These are phyloP conservation scores for Geotrichum aggregatum DNA, from an alignment of 1,139 yeast species.

Conservation along the genomic window DNA sequence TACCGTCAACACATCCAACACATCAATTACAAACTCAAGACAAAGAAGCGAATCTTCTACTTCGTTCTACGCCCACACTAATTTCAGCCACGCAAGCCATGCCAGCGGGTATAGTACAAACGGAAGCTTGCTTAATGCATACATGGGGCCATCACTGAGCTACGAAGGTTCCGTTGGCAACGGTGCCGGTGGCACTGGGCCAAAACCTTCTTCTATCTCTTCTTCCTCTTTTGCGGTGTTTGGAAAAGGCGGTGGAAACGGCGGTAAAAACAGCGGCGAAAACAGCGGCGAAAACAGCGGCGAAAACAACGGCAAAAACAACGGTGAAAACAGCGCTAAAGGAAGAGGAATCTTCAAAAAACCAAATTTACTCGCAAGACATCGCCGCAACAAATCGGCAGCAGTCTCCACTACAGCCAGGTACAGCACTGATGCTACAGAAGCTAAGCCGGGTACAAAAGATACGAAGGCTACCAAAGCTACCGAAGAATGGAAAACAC, in stretches of 20 bases:
- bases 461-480: too few species aligned
- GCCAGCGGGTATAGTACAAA: too few species aligned
- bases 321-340: not conserved
- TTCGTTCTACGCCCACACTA: not conserved
- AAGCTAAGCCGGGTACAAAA: too few species aligned
- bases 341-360: constrained; percentile 2
- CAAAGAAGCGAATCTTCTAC: constrained; percentile 5
- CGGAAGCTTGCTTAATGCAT: constrained; percentile 5
- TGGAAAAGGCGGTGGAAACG: not conserved
- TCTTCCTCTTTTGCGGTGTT: not conserved
- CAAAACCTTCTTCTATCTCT: too few species aligned
- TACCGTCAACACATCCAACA: too few species aligned
- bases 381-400: not conserved
- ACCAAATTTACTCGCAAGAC: not conserved
- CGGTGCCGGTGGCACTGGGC: too few species aligned
- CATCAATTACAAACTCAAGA: not conserved
- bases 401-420: not conserved
- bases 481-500: not conserved
- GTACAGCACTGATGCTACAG: too few species aligned
- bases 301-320: not conserved
- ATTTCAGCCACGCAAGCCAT: not conserved
- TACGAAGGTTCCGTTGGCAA: too few species aligned
- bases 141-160: not conserved
- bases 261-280: not conserved
- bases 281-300: not conserved